Percentiles rank a stretch among this genome's conserved stretches.
These are phyloP conservation scores for Suillus cothurnatus DNA, from an alignment of 768 basidiomycete genomes.

Conservation along the genomic window DNA sequence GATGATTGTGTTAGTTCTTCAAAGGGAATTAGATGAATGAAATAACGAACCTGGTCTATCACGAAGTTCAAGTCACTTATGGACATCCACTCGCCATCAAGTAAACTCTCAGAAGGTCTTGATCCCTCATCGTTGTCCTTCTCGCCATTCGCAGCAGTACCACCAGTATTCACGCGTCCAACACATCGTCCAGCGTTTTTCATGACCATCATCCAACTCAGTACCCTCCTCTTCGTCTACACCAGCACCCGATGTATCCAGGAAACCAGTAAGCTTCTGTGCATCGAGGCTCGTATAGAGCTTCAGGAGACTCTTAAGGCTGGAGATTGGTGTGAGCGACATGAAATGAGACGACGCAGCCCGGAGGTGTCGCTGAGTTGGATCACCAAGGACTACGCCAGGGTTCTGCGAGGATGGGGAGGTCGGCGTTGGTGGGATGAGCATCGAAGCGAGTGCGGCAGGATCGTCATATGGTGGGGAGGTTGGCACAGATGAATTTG, in stretches of 20 bases:
- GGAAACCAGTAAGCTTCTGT: slow-evolving; percentile 88
- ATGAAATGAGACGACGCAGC: slow-evolving; percentile 84
- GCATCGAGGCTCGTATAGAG: slow-evolving; percentile 94
- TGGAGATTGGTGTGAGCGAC: slow-evolving; percentile 77
- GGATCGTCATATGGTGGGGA: slow-evolving; percentile 91
- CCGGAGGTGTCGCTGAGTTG: slow-evolving; percentile 80
- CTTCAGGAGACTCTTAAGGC: slow-evolving; percentile 89
- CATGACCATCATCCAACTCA: slow-evolving; percentile 96
- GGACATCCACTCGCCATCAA: slow-evolving; percentile 85
- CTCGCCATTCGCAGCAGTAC: slow-evolving; percentile 53
- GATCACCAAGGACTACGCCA: slow-evolving; percentile 46
- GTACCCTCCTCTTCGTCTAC: slow-evolving; percentile 91
- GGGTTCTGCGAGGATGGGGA: slow-evolving; percentile 33
- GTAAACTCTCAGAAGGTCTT: slow-evolving; percentile 43
- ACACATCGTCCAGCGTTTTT: slow-evolving; percentile 84
- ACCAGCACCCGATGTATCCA: slow-evolving; percentile 46
- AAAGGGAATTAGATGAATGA: not conserved
- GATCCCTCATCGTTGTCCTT: slow-evolving; percentile 34
- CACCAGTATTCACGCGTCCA: slow-evolving; percentile 42
- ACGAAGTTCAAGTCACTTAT: slow-evolving; percentile 96
- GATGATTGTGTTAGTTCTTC: not conserved
- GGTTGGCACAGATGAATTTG: slow-evolving; percentile 92
- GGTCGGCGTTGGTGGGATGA: slow-evolving; percentile 40
- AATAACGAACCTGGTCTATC: slow-evolving; percentile 77
- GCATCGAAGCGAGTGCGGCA: slow-evolving; percentile 53